Evolutionary conservation across 1,284 basidiomycete species (phyloP), one percentile per base, ranked within the genome.

Genomic region (Malassezia psittaci): DNA sequence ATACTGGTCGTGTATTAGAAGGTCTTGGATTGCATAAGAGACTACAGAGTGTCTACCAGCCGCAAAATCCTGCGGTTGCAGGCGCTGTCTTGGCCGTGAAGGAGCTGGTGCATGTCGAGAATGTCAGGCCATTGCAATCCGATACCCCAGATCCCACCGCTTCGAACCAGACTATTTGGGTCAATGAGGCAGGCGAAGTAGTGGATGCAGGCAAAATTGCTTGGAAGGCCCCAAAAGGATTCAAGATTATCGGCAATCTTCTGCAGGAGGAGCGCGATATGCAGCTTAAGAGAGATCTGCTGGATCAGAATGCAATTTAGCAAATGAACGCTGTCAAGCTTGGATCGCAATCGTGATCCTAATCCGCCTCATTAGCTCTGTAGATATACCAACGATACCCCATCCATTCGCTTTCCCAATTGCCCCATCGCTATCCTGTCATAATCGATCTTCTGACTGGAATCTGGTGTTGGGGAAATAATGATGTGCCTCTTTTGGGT

Each of bases 71-170:
- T 0, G 84, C 85, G 57, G 79, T 82, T 19, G 88, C 87, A 0
- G 88, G 88, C 21, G 87, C 86, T 72, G 87, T 90, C 48, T 78
- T 90, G 38, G 77, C 78, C 12, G 82, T 90, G 54, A 90, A 90
- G 79, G 88, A 90, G 77, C 77, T 90, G 35, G 81, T 90, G n/a
- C 82, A 85, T 67, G 88, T 90, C 51, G 81, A 85, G 69, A 90
- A 89, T 68, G 87, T 90, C 9, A 52, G 70, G 9, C 48, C 60
- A 10, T 48, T 72, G n/a, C 18, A 36, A 1, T 18, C 47, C 1
- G 54, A 48, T 21, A 38, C 33, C 38, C 29, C 21, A 10, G 57
- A 65, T 34, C 53, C 55, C 2, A 32, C 33, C 15, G 55, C 49
- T 37, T 59, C 66, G 43, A 52, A 53, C 21, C 64, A 68, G 33